Base-by-base conservation (phyloP, 2,329 filamentous ascomycete genomes). In the Exophiala xenobiotica region DNA sequence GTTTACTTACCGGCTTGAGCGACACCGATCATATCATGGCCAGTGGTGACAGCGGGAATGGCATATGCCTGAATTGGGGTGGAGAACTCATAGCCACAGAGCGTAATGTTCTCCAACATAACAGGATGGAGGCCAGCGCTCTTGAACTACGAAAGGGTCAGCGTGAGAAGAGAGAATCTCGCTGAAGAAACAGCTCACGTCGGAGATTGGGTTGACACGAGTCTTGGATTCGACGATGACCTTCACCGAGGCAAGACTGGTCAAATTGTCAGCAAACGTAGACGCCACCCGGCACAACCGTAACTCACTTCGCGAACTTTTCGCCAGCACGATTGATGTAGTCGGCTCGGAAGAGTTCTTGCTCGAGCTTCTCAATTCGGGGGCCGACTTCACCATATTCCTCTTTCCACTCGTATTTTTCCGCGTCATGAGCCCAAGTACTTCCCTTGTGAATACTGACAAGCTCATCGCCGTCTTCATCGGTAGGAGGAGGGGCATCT, bases 11-110 rank as follows among this genome's bases (percentile, higher is more conserved):
- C 92, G 41, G 93, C 99, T 71, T 97, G 92, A 6, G 93, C 90
- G 63, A 93, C 83, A 2, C 86, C 91, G 59, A 97, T 88, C 23
- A 97, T 76, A 69, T 99, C 93, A 60, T 87, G 76, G 1, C 87
- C 87, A 43, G 79, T 74, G 18, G 88, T 71, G 37, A 97, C 84
- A 0, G 91, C 85, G 0, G 93, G 90, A 23, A 97, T 81, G 3
- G 83, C 85, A 67, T 88, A 96, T 16, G 82, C 81, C 67, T 99
- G 93, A 29, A 99, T 93, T 0, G 91, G 88, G 0, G 93, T 97
- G 0, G 91, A 90, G 1, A 71, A 64, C 0, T 73, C 67, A 65
- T 95, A 97, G 1, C 83, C 79, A 55, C 83, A 85, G 2, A 91
- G 76, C 54, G 81, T 66, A 33, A 96, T 78, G 60, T 97, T 99